Percentiles rank a stretch among this genome's conserved stretches.
Evolutionary conservation across 192 early-diverging fungal species (phyloP).

Genomic region (Podila epigama): DNA sequence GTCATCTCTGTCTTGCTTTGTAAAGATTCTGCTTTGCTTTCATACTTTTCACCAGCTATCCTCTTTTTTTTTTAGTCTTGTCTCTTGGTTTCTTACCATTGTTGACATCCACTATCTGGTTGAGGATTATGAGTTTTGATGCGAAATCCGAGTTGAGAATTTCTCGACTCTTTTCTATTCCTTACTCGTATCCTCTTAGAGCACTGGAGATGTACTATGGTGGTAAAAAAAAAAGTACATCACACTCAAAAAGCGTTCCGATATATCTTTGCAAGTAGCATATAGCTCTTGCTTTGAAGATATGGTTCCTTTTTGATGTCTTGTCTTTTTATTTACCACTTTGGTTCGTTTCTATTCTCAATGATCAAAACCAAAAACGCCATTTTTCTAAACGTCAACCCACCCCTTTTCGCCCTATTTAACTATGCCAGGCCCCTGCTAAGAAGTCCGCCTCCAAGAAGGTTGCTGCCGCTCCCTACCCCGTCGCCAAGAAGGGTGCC

Average conservation of each 20-base stretch:
- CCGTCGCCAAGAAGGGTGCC: slow-evolving; percentile 73
- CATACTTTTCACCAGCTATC: no score
- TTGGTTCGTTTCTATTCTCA: slow-evolving; percentile 27
- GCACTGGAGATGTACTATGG: slow-evolving; percentile 25
- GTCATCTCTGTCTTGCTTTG: no score
- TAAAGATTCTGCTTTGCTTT: no score
- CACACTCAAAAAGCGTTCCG: no score
- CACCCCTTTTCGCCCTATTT: not conserved
- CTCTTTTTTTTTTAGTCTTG: not conserved
- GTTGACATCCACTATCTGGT: slow-evolving; percentile 2
- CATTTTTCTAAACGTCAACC: slow-evolving; percentile 13
- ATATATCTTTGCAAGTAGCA: not conserved
- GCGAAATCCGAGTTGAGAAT: not conserved
- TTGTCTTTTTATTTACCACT: not conserved
- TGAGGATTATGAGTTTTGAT: not conserved
- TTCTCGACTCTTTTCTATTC: not conserved
- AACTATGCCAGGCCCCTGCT: slow-evolving; percentile 35
- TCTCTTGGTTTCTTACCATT: not conserved
- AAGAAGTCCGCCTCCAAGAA: slow-evolving; percentile 81
- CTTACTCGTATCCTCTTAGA: slow-evolving; percentile 27
- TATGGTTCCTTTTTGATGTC: not conserved
- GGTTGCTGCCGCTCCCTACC: slow-evolving; percentile 90
- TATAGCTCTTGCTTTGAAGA: not conserved
- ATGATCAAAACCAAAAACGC: slow-evolving; percentile 47
- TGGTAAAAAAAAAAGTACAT: not conserved